phyloP scores from a whole-genome alignment of 2,329 filamentous ascomycete species.

The Salinomyces thailandicus region DNA sequence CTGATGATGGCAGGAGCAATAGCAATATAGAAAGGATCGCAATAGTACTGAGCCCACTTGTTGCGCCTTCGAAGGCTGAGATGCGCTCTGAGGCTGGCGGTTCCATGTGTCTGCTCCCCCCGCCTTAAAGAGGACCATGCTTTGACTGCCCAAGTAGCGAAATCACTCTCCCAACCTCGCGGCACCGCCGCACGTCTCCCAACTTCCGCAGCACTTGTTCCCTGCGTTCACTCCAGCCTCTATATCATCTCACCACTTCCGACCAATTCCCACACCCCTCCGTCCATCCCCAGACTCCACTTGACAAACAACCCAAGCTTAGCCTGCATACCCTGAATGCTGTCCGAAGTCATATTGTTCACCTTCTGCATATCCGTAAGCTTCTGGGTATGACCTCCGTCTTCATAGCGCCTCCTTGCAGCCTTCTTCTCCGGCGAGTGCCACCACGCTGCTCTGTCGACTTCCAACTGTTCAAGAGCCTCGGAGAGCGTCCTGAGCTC shows the following conservation, averaged over 20 bases:
- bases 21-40: no score
- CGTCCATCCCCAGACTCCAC: constrained; percentile 15
- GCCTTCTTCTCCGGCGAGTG: constrained; percentile 11
- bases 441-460: constrained; percentile 13
- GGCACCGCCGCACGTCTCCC: no score
- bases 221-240: not conserved
- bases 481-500: constrained; percentile 9
- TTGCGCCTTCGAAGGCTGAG: no score
- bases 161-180: no score
- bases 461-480: constrained; percentile 9
- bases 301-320: constrained; percentile 11
- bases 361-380: constrained; percentile 15
- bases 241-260: constrained; percentile 1
- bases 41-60: no score
- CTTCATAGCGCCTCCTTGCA: constrained; percentile 8
- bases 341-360: constrained; percentile 10
- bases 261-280: constrained; percentile 4
- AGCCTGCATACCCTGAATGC: constrained; percentile 11
- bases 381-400: constrained; percentile 10
- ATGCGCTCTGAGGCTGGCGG: no score
- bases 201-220: no score
- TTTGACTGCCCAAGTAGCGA: no score
- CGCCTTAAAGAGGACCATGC: no score
- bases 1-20: no score
- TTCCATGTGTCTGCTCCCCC: no score